Percentiles rank a stretch among this genome's conserved stretches.
These are phyloP conservation scores for Yarrowia divulgata DNA, from an alignment of 805 yeast species.

Conservation along the genomic window DNA sequence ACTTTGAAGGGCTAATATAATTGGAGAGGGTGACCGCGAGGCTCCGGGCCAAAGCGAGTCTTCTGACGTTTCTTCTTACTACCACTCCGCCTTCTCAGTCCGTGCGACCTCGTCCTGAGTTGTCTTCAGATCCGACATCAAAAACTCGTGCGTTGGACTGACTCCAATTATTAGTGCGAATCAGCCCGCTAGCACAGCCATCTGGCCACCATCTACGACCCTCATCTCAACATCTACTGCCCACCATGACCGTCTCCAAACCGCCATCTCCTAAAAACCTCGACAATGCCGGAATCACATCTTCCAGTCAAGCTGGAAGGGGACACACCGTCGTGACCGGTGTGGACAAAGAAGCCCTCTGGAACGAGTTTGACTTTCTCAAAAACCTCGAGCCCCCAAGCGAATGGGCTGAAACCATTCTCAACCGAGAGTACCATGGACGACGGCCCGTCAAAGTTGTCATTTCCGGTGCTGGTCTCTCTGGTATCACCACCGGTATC, in stretches of 20 bases:
- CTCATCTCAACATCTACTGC: too few species aligned
- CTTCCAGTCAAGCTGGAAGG: slow-evolving; percentile 15
- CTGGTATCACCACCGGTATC: slow-evolving; percentile 46
- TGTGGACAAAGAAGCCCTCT: slow-evolving; percentile 28
- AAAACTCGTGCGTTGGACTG: too few species aligned
- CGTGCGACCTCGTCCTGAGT: too few species aligned
- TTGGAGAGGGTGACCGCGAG: slow-evolving; percentile 20
- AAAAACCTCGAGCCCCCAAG: slow-evolving; percentile 31
- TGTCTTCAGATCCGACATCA: too few species aligned
- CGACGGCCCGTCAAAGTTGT: slow-evolving; percentile 42
- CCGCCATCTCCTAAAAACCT: neutral
- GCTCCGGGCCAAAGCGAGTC: slow-evolving; percentile 3
- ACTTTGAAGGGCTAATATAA: slow-evolving; percentile 2
- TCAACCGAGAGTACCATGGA: slow-evolving; percentile 32
- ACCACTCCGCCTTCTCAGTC: too few species aligned
- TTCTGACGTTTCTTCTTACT: neutral
- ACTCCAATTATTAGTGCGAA: too few species aligned
- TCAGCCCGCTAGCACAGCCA: too few species aligned
- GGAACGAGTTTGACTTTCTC: slow-evolving; percentile 28
- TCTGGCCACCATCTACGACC: too few species aligned
- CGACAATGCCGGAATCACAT: slow-evolving; percentile 15
- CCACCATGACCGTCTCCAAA: slow-evolving; percentile 12
- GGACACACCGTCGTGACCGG: slow-evolving; percentile 24
- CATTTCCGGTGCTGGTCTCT: slow-evolving; percentile 48
- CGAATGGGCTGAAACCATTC: slow-evolving; percentile 19